A percentile compares a stretch with the other conserved stretches of the same genome.
Conservation (phyloP, 2,329 filamentous ascomycete genomes). For the Colletotrichum musae region DNA sequence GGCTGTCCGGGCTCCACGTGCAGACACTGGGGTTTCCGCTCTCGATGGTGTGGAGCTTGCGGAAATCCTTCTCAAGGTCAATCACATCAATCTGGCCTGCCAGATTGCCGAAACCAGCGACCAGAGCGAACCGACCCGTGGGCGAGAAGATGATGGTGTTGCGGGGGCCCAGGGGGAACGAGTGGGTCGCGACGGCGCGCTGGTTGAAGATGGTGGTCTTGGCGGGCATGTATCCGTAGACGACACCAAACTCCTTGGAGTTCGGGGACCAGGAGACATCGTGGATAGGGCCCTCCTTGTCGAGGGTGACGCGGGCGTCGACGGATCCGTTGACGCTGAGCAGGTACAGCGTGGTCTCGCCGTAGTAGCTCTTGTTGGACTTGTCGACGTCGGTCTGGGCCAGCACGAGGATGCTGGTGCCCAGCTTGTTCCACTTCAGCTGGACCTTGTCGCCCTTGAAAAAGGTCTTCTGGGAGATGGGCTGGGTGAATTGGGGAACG, state of each 20-base stretch:
- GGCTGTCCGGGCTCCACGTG: slow-evolving; percentile 96
- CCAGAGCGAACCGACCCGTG: slow-evolving; percentile 90
- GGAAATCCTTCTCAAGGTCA: slow-evolving; percentile 93
- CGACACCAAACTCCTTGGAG: slow-evolving; percentile 96
- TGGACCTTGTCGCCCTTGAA: slow-evolving; percentile 99
- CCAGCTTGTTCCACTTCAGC: slow-evolving; percentile 96
- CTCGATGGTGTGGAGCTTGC: slow-evolving; percentile 93
- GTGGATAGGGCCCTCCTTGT: slow-evolving; percentile 98
- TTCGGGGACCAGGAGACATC: slow-evolving; percentile 99
- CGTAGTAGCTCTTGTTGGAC: slow-evolving; percentile 99
- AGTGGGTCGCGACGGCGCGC: slow-evolving; percentile 85
- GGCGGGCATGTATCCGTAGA: slow-evolving; percentile 99
- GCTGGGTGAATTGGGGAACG: slow-evolving; percentile 85
- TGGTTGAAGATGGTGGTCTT: slow-evolving; percentile 99
- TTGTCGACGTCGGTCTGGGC: slow-evolving; percentile 99
- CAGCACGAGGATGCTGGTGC: slow-evolving; percentile 92
- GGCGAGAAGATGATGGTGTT: slow-evolving; percentile 98
- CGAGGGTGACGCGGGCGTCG: slow-evolving; percentile 90
- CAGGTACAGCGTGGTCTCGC: slow-evolving; percentile 96
- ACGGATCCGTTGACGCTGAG: slow-evolving; percentile 92
- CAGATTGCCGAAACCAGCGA: slow-evolving; percentile 97
- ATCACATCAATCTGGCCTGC: slow-evolving; percentile 98
- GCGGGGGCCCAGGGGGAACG: slow-evolving; percentile 87
- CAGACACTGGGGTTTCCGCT: slow-evolving; percentile 96
- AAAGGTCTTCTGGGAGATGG: slow-evolving; percentile 97